A percentile compares a stretch with the other conserved stretches of the same genome.
Conservation (phyloP, 1,284 basidiomycete species). For the Wallemia mellicola region DNA sequence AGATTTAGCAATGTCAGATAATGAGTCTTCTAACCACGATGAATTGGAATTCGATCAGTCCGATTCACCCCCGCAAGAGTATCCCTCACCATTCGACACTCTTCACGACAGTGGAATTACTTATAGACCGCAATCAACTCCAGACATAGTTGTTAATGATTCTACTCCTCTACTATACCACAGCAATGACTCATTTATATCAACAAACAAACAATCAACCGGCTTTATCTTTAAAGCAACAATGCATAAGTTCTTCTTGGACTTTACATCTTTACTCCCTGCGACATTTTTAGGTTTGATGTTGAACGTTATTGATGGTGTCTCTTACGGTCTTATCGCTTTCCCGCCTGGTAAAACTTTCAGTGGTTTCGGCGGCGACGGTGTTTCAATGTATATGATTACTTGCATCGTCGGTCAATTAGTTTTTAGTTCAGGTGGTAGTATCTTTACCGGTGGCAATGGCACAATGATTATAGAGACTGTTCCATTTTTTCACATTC, state of each 20-base stretch:
- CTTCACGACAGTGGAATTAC: not conserved
- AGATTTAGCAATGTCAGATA: not conserved
- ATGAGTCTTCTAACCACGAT: not conserved
- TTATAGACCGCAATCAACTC: not conserved
- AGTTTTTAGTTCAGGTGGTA: slow-evolving; percentile 57
- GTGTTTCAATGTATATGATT: slow-evolving; percentile 84
- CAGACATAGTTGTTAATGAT: not conserved
- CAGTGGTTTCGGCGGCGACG: slow-evolving; percentile 49
- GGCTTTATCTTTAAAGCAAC: too few relatives aligned
- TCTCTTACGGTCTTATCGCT: slow-evolving; percentile 50
- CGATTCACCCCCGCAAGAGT: not conserved
- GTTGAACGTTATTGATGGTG: slow-evolving; percentile 75
- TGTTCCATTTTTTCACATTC: slow-evolving; percentile 88
- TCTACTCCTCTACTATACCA: not conserved
- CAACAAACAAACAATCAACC: not conserved
- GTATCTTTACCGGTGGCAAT: slow-evolving; percentile 63
- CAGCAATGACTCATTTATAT: not conserved
- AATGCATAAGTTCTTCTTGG: not conserved
- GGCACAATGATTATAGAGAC: slow-evolving; percentile 99
- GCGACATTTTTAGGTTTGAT: slow-evolving; percentile 61
- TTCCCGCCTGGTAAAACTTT: slow-evolving; percentile 66
- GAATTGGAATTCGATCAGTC: not conserved
- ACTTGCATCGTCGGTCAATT: slow-evolving; percentile 59
- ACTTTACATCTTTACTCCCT: slow-evolving; percentile 23
- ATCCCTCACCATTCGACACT: not conserved